Evolutionary conservation across 2,329 filamentous ascomycete genomes (phyloP), one percentile per base, ranked within the genome.

Genomic region (Microdochium paspali): DNA sequence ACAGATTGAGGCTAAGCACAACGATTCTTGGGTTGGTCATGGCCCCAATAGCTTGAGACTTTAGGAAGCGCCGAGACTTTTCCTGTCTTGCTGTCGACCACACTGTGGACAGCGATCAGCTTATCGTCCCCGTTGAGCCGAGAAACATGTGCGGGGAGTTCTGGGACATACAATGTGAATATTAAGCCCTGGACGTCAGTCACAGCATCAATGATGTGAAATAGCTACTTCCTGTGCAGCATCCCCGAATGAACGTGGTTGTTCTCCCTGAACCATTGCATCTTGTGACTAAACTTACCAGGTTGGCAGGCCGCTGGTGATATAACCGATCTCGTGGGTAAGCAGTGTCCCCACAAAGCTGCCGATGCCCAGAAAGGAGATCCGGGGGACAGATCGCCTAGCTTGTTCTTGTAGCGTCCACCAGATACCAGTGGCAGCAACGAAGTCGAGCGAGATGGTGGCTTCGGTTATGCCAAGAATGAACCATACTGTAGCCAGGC

Each of bases 71-170:
- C 35, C 50, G 58, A 31, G 54, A 58, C 49, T 52, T 59, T 61
- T 2, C 58, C 59, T 0, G 57, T 60, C 49, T 58, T 56, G 50
- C 61, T 62, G 45, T 52, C 55, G 9, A 58, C 51, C 12, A 60
- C 56, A 26, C 59, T 50, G 46, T 61, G 59, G 9, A 62, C 45
- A 3, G 58, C 58, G 13, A 57, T 46, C 24, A 62, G 48, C 45
- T 57, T 59, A 40, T 62, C 47, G 45, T 55, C 46, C 43, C 56
- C 52, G 30, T 47, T 49, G 18, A 57, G 45, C 53, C 52, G 54
- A 35, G 49, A 53, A 10, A 54, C 55, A 21, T 42, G 52, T 18
- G 49, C 31, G 13, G 53, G 53, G 24, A 49, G 18, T 32, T 56
- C 55, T 20, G 55, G 55, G n/a, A 57, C 53, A 45, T 48, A 51